Conservation (phyloP, 1,284 basidiomycete species). For the Ceratobasidium sp. region DNA sequence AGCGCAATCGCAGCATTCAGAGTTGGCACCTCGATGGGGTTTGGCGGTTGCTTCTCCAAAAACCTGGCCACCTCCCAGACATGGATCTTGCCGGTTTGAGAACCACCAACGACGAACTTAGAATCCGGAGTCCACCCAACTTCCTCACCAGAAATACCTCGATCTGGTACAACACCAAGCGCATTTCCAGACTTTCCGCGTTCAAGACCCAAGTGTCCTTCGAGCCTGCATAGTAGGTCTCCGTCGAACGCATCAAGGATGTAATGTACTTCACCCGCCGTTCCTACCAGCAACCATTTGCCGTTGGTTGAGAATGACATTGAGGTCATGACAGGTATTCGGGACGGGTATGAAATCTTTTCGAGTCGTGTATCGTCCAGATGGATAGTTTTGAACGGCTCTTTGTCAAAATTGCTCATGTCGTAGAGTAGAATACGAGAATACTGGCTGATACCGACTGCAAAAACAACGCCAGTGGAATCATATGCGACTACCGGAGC, state of each 20-base stretch:
- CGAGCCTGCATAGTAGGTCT: conserved; percentile 82
- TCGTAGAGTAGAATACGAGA: conserved; percentile 91
- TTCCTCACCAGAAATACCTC: conserved; percentile 89
- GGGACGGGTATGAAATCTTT: conserved; percentile 82
- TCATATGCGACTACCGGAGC: conserved; percentile 93
- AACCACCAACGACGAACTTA: conserved; percentile 85
- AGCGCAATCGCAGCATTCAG: conserved; percentile 57
- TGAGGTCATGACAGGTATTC: conserved; percentile 92
- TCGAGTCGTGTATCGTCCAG: conserved; percentile 84
- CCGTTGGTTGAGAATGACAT: conserved; percentile 91
- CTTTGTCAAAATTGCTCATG: conserved; percentile 88
- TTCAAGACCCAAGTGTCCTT: conserved; percentile 85
- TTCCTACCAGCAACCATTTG: conserved; percentile 91
- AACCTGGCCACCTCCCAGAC: conserved; percentile 77
- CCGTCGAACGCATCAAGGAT: conserved; percentile 91
- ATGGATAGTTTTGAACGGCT: conserved; percentile 86
- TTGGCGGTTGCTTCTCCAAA: conserved; percentile 45
- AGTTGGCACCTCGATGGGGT: conserved; percentile 40
- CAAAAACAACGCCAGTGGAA: conserved; percentile 89
- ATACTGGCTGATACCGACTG: conserved; percentile 89
- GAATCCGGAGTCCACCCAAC: conserved; percentile 93
- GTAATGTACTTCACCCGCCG: conserved; percentile 93
- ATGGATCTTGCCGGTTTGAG: conserved; percentile 81
- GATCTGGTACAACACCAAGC: conserved; percentile 74
- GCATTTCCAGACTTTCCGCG: conserved; percentile 65